Percentiles rank a stretch among this genome's conserved stretches.
Conservation (phyloP, 176 grass and related monocot genomes). For the Aegilops speltoides region DNA sequence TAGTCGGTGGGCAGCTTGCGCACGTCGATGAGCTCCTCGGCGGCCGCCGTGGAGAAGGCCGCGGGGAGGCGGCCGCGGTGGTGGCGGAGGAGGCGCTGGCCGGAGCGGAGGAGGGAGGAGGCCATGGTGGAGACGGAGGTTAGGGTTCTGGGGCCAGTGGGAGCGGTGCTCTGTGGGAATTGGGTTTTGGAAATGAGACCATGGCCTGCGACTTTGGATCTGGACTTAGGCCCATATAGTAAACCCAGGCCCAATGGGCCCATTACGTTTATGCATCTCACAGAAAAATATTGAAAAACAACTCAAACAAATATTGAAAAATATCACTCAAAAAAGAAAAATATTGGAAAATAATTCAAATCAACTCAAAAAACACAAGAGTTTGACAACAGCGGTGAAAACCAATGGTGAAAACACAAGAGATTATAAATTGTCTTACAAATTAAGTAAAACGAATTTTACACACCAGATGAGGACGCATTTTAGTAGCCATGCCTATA, state of each 20-base stretch:
- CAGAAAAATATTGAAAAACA: too few species aligned
- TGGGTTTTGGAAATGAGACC: constrained; percentile 10
- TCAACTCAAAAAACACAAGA: too few species aligned
- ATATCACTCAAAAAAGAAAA: too few species aligned
- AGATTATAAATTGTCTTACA: too few species aligned
- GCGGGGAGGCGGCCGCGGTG: constrained; percentile 11
- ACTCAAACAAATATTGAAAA: too few species aligned
- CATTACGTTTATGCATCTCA: background rate
- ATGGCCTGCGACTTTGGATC: background rate
- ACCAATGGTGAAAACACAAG: too few species aligned
- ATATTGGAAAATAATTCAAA: too few species aligned
- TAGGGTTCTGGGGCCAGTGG: constrained; percentile 48
- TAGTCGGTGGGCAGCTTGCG: constrained; percentile 79
- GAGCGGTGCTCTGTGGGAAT: background rate
- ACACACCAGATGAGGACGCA: background rate
- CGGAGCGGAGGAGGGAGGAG: constrained; percentile 63
- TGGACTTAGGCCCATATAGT: background rate
- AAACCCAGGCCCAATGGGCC: background rate
- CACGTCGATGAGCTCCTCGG: constrained; percentile 54
- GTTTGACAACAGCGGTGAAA: too few species aligned
- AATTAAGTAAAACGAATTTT: too few species aligned
- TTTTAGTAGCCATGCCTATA: background rate
- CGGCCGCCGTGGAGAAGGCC: constrained; percentile 24
- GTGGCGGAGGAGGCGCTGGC: constrained; percentile 39
- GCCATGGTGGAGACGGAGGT: constrained; percentile 29